Evolutionary conservation across 257 asterid genomes (phyloP), one percentile per base, ranked within the genome.

Genomic region (Linderniella brevidens): DNA sequence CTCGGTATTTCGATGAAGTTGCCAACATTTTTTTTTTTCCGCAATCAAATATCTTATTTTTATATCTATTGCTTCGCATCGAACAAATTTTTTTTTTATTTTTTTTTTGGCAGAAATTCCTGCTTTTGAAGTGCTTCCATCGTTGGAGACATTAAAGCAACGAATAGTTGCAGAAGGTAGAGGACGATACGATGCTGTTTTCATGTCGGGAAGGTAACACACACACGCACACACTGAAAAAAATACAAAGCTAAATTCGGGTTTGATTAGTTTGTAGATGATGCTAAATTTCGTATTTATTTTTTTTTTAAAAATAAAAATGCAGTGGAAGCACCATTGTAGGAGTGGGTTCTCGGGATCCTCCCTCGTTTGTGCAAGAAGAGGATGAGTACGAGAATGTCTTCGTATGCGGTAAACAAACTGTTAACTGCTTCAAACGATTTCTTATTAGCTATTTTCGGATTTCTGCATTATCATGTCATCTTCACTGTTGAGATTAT

Each of bases 301-400:
- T 25, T 25, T 25, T 25, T 25, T 25, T 25, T 25, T 25, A 25
- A 25, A 25, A 25, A 25, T 25, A 25, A 25, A 25, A 25, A 25
- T 75, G 67, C 87, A 84, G 93, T 58, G 97, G 97, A 54, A 79
- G 94, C 67, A 82, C 97, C 9, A 82, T 86, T 58, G 97, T 86
- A 16, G 94, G 94, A 38, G 82, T 86, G 64, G 97, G 97, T 20
- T 82, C 97, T 50, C 94, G 85, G 3, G 92, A 79, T 48, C 94
- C 94, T 19, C 97, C 97, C 15, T 93, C 69, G 50, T 86, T 86
- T 67, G 52, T 82, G 16, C 80, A 79, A 42, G 88, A 79, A 36
- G 97, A 82, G 41, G 94, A 77, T n/a, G 93, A 82, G 47, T 87
- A 87, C 75, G 69, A 71, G 63, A 70, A 82, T 58, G 85, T 82